Percentiles rank a stretch among this genome's conserved stretches.
These are phyloP conservation scores for Endotrypanum monterogeii DNA, from an alignment of 208 protist species.

Conservation along the genomic window DNA sequence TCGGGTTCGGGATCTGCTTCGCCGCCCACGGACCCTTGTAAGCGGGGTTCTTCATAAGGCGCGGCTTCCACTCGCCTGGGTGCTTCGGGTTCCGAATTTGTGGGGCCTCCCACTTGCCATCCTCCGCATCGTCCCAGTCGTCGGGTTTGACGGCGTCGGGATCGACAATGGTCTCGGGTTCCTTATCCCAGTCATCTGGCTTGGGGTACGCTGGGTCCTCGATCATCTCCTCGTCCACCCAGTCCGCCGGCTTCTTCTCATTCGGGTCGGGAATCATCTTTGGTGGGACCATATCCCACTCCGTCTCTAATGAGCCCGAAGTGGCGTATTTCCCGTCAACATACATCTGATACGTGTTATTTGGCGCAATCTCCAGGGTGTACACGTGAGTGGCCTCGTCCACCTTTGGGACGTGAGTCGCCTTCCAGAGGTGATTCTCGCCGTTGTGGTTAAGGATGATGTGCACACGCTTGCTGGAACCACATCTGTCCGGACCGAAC, in stretches of 20 bases:
- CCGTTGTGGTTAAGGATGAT: slow-evolving; percentile 96
- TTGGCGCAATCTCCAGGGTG: slow-evolving; percentile 87
- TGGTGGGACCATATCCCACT: slow-evolving; percentile 91
- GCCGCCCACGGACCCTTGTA: slow-evolving; percentile 95
- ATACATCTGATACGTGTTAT: slow-evolving; percentile 93
- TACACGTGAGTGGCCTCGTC: slow-evolving; percentile 95
- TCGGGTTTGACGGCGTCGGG: slow-evolving; percentile 88
- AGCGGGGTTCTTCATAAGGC: slow-evolving; percentile 90
- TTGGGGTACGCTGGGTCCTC: slow-evolving; percentile 90
- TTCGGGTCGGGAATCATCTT: slow-evolving; percentile 86
- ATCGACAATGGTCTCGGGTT: slow-evolving; percentile 81
- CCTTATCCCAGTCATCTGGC: slow-evolving; percentile 93
- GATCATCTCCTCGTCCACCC: slow-evolving; percentile 82
- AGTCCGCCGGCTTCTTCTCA: slow-evolving; percentile 93
- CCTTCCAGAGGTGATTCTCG: slow-evolving; percentile 90
- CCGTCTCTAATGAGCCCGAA: slow-evolving; percentile 74
- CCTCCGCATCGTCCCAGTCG: slow-evolving; percentile 92
- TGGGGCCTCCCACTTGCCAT: slow-evolving; percentile 89
- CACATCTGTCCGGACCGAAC: slow-evolving; percentile 97
- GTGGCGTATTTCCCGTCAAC: slow-evolving; percentile 79
- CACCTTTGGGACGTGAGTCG: slow-evolving; percentile 37
- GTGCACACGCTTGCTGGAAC: slow-evolving; percentile 79
- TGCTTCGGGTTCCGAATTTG: slow-evolving; percentile 86
- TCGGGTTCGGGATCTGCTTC: slow-evolving; percentile 91
- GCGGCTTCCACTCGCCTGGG: slow-evolving; percentile 88